A percentile compares a stretch with the other conserved stretches of the same genome.
phyloP scores from a whole-genome alignment of 2,329 filamentous ascomycete genomes.

The Calonectria pauciramosa region DNA sequence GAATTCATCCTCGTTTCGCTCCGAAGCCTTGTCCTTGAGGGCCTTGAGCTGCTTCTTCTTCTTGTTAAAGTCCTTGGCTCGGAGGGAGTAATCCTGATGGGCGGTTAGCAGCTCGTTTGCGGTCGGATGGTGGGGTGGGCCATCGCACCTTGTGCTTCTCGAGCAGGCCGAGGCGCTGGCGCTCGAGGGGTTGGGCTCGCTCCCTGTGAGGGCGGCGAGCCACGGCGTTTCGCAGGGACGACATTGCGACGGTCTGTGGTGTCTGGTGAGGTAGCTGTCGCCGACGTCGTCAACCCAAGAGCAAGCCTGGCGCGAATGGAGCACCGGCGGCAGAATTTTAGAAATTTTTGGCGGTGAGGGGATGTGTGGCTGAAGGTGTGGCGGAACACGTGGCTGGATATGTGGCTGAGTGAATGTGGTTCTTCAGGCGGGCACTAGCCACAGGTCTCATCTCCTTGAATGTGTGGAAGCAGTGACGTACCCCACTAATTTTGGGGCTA shows the following conservation, averaged over 20 bases:
- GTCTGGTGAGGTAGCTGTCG: neutral
- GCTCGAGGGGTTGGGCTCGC: constrained; percentile 87
- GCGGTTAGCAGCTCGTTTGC: constrained; percentile 23
- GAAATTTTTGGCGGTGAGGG: constrained; percentile 55
- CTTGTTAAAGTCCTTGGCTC: constrained; percentile 75
- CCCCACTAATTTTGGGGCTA: too few relatives aligned
- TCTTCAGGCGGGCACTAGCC: neutral
- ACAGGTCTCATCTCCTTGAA: neutral
- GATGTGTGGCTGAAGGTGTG: constrained; percentile 30
- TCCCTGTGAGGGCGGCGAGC: constrained; percentile 90
- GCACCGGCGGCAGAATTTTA: constrained; percentile 51
- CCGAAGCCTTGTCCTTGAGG: constrained; percentile 72
- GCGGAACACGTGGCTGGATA: too few relatives aligned
- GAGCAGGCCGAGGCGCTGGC: constrained; percentile 88
- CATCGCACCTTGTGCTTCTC: constrained; percentile 88
- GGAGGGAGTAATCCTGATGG: constrained; percentile 72
- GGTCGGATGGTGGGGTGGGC: constrained; percentile 13
- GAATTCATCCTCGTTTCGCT: constrained; percentile 81
- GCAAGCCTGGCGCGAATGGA: constrained; percentile 3
- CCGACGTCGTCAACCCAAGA: neutral
- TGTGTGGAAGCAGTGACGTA: too few relatives aligned
- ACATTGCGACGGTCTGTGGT: constrained; percentile 55
- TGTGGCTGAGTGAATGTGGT: neutral
- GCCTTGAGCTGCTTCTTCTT: constrained; percentile 73
- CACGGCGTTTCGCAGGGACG: constrained; percentile 74